Percentiles rank a stretch among this genome's conserved stretches.
These are phyloP conservation scores for Choiromyces venosus DNA, from an alignment of 495 filamentous ascomycete species.

Conservation along the genomic window DNA sequence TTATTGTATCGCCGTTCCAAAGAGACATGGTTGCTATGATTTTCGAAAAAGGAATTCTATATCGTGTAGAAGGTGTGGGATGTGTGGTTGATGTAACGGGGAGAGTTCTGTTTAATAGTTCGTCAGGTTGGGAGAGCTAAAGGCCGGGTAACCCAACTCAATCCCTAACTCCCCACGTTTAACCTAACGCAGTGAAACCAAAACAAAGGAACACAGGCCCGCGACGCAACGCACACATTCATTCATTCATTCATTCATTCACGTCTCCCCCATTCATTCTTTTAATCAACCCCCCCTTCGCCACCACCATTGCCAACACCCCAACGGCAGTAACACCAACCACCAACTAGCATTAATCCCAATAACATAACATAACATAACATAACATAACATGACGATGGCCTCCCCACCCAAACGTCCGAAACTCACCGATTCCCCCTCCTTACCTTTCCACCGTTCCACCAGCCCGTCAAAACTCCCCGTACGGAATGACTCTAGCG, in stretches of 20 bases:
- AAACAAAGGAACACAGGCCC: conserved; percentile 20
- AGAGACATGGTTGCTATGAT: conserved; percentile 43
- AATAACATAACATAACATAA: not conserved
- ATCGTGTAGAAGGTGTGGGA: not conserved
- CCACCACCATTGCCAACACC: not conserved
- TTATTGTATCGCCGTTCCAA: conserved; percentile 94
- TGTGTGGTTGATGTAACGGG: not conserved
- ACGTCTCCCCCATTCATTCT: not conserved
- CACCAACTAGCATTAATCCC: conserved; percentile 1
- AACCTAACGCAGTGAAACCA: conserved; percentile 19
- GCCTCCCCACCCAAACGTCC: conserved; percentile 26
- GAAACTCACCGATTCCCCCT: conserved; percentile 17
- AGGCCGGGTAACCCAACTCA: not conserved
- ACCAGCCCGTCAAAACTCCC: conserved; percentile 25
- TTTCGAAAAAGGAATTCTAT: not conserved
- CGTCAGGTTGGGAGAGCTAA: not conserved
- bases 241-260: too few species aligned
- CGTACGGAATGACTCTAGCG: conserved; percentile 17
- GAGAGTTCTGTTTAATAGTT: not conserved
- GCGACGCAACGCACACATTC: conserved; percentile 15
- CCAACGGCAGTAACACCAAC: conserved; percentile 14
- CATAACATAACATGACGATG: not conserved
- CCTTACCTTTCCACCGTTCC: conserved; percentile 2
- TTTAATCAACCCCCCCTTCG: not conserved
- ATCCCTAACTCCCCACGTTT: not conserved